Conservation (phyloP, 2,329 filamentous ascomycete genomes). For the Cladosporium austrohemisphaericum region DNA sequence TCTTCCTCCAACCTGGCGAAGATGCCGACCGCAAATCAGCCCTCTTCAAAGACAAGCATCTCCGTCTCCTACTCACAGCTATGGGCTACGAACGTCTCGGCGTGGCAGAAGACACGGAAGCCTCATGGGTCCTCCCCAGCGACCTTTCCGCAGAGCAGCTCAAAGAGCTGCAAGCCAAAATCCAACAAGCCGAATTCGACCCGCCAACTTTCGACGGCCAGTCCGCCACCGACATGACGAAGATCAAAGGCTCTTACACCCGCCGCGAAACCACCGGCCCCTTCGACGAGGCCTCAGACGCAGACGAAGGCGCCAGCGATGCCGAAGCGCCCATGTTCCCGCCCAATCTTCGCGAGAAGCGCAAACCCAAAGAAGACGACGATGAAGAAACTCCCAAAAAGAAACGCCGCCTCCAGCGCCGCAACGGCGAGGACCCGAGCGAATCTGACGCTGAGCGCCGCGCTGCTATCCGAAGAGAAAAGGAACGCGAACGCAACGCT, state of each 20-base stretch:
- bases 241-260: slow-evolving; percentile 57
- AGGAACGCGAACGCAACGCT: slow-evolving; percentile 69
- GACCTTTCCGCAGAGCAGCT: slow-evolving; percentile 62
- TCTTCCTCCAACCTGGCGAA: slow-evolving; percentile 56
- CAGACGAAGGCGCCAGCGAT: slow-evolving; percentile 43
- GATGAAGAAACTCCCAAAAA: slow-evolving; percentile 57
- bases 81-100: slow-evolving; percentile 65
- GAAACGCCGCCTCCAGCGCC: slow-evolving; percentile 51
- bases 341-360: slow-evolving; percentile 29
- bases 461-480: slow-evolving; percentile 59
- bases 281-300: slow-evolving; percentile 53
- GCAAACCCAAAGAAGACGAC: slow-evolving; percentile 19
- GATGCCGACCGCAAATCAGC: slow-evolving; percentile 64
- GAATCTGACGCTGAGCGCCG: slow-evolving; percentile 49
- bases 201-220: slow-evolving; percentile 72
- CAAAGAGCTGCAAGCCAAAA: slow-evolving; percentile 64
- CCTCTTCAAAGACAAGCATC: slow-evolving; percentile 84
- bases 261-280: slow-evolving; percentile 58
- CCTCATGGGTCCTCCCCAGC: slow-evolving; percentile 73
- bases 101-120: slow-evolving; percentile 68
- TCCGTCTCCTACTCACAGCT: slow-evolving; percentile 78
- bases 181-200: slow-evolving; percentile 73
- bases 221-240: slow-evolving; percentile 73
- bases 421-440: slow-evolving; percentile 55
- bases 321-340: slow-evolving; percentile 30